These are phyloP conservation scores for Cytospora piceicola DNA, from an alignment of 2,329 filamentous ascomycete species.

Conservation along the genomic window DNA sequence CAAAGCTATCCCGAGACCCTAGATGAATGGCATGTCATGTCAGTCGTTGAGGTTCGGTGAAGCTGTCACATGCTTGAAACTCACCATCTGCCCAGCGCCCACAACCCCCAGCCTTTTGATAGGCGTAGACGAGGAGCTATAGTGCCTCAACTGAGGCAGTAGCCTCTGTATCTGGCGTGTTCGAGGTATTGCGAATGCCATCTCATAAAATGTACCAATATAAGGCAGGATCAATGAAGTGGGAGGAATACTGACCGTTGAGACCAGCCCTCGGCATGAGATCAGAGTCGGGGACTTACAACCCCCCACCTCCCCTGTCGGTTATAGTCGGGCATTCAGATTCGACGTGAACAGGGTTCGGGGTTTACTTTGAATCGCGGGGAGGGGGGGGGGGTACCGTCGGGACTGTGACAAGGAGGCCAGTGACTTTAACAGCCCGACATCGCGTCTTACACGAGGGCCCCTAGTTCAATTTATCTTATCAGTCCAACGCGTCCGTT, in stretches of 20 bases:
- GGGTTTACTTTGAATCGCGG: not conserved
- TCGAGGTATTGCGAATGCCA: conserved; percentile 47
- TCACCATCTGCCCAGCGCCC: conserved; percentile 94
- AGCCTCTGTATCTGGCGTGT: conserved; percentile 43
- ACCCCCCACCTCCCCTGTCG: conserved; percentile 16
- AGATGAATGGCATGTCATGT: conserved; percentile 33
- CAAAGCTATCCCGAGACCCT: conserved; percentile 95
- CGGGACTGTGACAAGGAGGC: not conserved
- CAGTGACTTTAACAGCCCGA: not conserved
- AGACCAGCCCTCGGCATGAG: conserved; percentile 25
- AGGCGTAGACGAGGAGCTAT: conserved; percentile 74
- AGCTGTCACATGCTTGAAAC: conserved; percentile 45
- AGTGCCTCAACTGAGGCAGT: conserved; percentile 56
- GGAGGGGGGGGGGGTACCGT: not conserved
- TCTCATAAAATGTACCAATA: conserved; percentile 34
- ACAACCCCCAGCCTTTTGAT: conserved; percentile 90
- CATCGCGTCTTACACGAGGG: not conserved
- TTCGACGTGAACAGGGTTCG: conserved; percentile 4
- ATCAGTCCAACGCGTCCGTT: conserved; percentile 20
- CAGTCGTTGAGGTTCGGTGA: conserved; percentile 24
- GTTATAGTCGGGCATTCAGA: conserved; percentile 21
- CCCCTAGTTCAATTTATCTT: not conserved
- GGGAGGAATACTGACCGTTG: not conserved
- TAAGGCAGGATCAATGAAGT: not conserved
- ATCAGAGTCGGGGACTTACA: conserved; percentile 7